Evolutionary conservation across 2,329 filamentous ascomycete species (phyloP).

Genomic region (Periconia digitata): DNA sequence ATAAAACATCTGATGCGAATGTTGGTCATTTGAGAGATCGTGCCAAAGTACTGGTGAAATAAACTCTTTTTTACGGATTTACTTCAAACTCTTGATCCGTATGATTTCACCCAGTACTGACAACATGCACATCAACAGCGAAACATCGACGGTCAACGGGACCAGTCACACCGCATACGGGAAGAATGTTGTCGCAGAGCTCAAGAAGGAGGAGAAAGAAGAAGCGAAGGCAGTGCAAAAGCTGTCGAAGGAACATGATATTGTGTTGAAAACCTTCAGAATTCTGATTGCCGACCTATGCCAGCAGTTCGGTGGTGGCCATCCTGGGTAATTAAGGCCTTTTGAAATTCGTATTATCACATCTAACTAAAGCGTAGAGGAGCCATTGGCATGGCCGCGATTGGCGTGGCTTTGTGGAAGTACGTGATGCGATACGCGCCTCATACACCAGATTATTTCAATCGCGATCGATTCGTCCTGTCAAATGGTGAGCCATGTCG

Average conservation of each 20-base stretch:
- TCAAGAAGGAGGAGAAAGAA: slow-evolving; percentile 26
- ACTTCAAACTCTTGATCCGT: too few relatives aligned
- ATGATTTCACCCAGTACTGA: too few relatives aligned
- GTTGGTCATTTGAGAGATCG: too few relatives aligned
- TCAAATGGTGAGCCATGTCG: slow-evolving; percentile 52
- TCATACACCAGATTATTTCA: slow-evolving; percentile 58
- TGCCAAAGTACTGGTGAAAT: too few relatives aligned
- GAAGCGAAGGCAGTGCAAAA: slow-evolving; percentile 19
- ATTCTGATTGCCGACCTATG: slow-evolving; percentile 68
- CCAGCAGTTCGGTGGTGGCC: slow-evolving; percentile 69
- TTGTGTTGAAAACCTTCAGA: slow-evolving; percentile 63
- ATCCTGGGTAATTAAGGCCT: slow-evolving; percentile 58
- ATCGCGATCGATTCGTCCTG: slow-evolving; percentile 64
- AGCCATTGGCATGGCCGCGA: slow-evolving; percentile 64
- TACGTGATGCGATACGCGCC: slow-evolving; percentile 64
- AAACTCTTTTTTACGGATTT: too few relatives aligned
- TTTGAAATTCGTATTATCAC: background rate
- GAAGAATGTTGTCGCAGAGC: slow-evolving; percentile 22
- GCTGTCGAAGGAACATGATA: slow-evolving; percentile 43
- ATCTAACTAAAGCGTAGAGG: slow-evolving; percentile 38
- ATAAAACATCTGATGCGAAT: background rate
- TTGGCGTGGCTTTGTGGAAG: slow-evolving; percentile 63
- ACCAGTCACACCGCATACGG: slow-evolving; percentile 25
- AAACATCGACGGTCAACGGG: slow-evolving; percentile 9
- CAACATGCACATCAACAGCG: slow-evolving; percentile 7